phyloP scores from a whole-genome alignment of 371 early-diverging fungal species.

The Smittium culicis region DNA sequence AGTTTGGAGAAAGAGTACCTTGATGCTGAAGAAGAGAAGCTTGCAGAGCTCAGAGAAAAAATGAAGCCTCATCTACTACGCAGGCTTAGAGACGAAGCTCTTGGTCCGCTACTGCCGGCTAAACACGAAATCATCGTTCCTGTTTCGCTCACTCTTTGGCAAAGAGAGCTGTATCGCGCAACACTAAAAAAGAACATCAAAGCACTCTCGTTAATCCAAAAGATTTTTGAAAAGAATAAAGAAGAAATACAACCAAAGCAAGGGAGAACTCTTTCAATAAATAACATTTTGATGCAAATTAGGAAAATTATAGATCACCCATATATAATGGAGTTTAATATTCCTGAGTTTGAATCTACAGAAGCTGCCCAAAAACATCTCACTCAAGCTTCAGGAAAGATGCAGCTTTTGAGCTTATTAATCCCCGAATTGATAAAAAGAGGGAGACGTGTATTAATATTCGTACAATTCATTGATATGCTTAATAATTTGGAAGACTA shows the following conservation, averaged over 20 bases:
- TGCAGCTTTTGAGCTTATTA: constrained; percentile 50
- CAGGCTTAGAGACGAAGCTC: constrained; percentile 74
- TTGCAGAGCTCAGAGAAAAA: constrained; percentile 31
- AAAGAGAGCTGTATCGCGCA: constrained; percentile 64
- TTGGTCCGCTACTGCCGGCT: constrained; percentile 65
- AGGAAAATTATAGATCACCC: constrained; percentile 66
- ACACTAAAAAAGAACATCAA: constrained; percentile 43
- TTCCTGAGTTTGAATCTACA: constrained; percentile 21
- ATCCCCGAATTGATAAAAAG: constrained; percentile 39
- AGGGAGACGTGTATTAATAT: constrained; percentile 56
- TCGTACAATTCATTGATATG: constrained; percentile 53
- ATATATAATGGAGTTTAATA: constrained; percentile 44
- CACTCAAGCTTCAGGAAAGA: constrained; percentile 52
- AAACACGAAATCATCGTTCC: constrained; percentile 80
- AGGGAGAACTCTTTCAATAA: constrained; percentile 14
- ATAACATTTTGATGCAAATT: constrained; percentile 47
- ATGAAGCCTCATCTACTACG: constrained; percentile 81
- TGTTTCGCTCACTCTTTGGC: constrained; percentile 56
- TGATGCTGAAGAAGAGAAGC: constrained; percentile 31
- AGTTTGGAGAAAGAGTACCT: constrained; percentile 40
- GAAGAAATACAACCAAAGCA: not conserved
- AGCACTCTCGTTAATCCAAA: constrained; percentile 25
- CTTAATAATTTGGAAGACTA: constrained; percentile 60
- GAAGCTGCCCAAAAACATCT: constrained; percentile 37
- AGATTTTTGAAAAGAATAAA: constrained; percentile 26